Evolutionary conservation across 306 rosid genomes (phyloP).

Genomic region (Canavalia gladiata): DNA sequence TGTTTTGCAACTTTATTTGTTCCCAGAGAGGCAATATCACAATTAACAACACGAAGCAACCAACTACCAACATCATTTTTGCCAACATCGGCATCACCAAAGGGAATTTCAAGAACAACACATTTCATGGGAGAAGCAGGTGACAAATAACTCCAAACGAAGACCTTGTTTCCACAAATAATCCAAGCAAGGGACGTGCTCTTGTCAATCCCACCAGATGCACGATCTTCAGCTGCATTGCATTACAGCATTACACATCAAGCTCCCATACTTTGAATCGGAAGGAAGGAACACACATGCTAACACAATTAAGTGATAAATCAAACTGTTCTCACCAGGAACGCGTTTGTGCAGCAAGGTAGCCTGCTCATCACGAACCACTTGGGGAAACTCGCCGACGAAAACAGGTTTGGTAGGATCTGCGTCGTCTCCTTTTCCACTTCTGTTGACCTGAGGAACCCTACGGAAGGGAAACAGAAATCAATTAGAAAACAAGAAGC

Average conservation of each 20-base stretch:
- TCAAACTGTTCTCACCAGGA: conserved; percentile 58
- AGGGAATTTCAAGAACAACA: conserved; percentile 79
- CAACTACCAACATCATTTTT: conserved; percentile 62
- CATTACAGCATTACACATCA: conserved; percentile 31
- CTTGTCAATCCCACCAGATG: conserved; percentile 84
- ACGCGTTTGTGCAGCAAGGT: conserved; percentile 62
- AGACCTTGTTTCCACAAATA: conserved; percentile 71
- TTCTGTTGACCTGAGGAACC: conserved; percentile 68
- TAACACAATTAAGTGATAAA: conserved; percentile 23
- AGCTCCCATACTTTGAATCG: neutral
- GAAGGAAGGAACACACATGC: neutral
- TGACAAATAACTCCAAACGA: conserved; percentile 81
- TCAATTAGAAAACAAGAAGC: conserved; percentile 22
- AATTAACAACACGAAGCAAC: conserved; percentile 78
- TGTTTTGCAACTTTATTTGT: conserved; percentile 61
- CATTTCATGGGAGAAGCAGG: conserved; percentile 68
- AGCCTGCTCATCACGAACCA: conserved; percentile 79
- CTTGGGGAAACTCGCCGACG: conserved; percentile 87
- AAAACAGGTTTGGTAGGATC: conserved; percentile 78
- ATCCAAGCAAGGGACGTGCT: conserved; percentile 87
- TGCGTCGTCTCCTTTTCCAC: conserved; percentile 62
- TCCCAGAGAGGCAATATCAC: conserved; percentile 59
- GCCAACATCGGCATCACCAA: conserved; percentile 54
- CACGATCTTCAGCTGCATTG: conserved; percentile 62
- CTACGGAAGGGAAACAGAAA: conserved; percentile 47